Evolutionary conservation across 2,329 filamentous ascomycete species (phyloP).

Genomic region (Fonsecaea erecta): DNA sequence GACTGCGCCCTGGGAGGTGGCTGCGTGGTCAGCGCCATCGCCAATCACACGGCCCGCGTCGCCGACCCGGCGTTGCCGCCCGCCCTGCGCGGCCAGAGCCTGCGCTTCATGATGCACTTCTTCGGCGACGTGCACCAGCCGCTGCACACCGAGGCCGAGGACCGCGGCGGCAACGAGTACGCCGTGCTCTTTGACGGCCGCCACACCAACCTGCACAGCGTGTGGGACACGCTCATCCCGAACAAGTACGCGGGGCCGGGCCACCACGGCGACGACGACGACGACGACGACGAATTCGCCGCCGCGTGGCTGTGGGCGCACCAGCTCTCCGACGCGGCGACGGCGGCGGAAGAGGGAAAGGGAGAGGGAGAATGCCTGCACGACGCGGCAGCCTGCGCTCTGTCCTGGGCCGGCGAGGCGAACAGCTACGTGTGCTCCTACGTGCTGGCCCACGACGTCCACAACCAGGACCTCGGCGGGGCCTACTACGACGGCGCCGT

Average conservation of each 20-base stretch:
- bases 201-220: conserved; percentile 69
- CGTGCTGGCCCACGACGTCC: conserved; percentile 67
- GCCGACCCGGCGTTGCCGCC: conserved; percentile 42
- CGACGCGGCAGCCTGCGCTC: conserved; percentile 45
- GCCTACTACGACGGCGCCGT: conserved; percentile 38
- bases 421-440: conserved; percentile 67
- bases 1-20: conserved; percentile 54
- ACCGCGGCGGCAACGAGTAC: conserved; percentile 71
- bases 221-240: conserved; percentile 65
- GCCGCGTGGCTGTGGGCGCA: conserved; percentile 56
- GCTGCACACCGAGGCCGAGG: conserved; percentile 65
- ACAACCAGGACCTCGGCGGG: conserved; percentile 48
- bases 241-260: conserved; percentile 29
- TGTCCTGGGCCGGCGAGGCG: conserved; percentile 62
- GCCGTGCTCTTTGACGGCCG: conserved; percentile 64
- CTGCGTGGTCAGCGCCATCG: conserved; percentile 59
- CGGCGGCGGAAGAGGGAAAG: neutral
- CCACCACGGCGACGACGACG: conserved; percentile 31
- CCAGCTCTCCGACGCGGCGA: conserved; percentile 50
- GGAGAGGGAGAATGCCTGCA: conserved; percentile 27
- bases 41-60: conserved; percentile 54
- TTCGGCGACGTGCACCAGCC: conserved; percentile 78
- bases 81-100: conserved; percentile 44
- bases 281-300: conserved; percentile 29
- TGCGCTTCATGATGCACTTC: conserved; percentile 59